phyloP scores from a whole-genome alignment of 768 basidiomycete genomes.

The Naganishia antarctica region DNA sequence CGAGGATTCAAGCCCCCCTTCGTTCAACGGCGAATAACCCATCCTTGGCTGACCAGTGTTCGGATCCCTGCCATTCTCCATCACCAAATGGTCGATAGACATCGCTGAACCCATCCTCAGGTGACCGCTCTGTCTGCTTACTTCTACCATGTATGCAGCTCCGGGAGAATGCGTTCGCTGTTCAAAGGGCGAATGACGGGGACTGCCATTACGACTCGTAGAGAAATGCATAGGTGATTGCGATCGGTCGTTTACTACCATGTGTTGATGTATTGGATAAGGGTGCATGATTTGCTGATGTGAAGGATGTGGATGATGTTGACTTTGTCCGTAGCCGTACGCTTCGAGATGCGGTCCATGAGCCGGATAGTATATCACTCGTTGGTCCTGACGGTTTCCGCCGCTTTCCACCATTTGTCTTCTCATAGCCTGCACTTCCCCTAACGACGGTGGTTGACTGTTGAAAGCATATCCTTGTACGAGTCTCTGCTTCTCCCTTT shows the following conservation, averaged over 20 bases:
- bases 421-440: background rate
- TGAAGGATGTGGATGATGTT: no score
- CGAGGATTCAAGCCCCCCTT: background rate
- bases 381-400: no score
- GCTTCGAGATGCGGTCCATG: background rate
- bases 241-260: background rate
- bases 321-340: background rate
- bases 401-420: background rate
- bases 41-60: background rate
- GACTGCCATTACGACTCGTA: background rate
- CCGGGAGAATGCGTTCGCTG: background rate
- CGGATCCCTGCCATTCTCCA: background rate
- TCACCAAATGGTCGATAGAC: constrained; percentile 8
- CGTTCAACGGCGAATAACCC: background rate
- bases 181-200: background rate
- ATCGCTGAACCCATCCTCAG: constrained; percentile 11
- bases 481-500: constrained; percentile 5
- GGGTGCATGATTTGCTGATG: background rate
- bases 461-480: constrained; percentile 6
- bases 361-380: background rate
- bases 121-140: background rate
- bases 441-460: background rate
- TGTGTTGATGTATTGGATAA: background rate
- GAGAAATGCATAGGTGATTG: background rate
- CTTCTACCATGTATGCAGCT: background rate